phyloP scores from a whole-genome alignment of 108 stramenopile species.

The Aurantiochytrium sp. region DNA sequence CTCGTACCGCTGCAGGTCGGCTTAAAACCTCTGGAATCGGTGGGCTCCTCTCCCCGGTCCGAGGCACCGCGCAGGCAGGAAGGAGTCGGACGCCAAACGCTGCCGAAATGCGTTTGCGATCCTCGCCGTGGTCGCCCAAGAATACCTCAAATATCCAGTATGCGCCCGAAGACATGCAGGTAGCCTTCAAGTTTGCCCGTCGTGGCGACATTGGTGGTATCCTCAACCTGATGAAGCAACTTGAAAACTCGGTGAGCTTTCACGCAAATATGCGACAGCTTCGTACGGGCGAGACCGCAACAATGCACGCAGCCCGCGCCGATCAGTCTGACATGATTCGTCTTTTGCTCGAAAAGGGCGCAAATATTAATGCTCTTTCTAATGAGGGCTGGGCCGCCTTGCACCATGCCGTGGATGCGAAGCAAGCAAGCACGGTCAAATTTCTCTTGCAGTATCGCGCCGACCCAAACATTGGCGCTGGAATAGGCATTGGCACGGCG shows the following conservation, averaged over 20 bases:
- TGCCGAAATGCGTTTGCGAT: not conserved
- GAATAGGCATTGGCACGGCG: not conserved
- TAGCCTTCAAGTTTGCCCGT: not conserved
- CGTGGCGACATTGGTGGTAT: not conserved
- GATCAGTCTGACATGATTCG: not conserved
- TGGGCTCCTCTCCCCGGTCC: not conserved
- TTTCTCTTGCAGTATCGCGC: not conserved
- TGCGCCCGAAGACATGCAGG: not conserved
- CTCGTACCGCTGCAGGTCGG: not conserved
- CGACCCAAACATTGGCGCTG: not conserved
- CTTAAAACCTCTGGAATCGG: not conserved
- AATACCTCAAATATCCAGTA: not conserved
- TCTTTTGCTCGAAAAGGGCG: not conserved
- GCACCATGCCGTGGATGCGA: conserved; percentile 7
- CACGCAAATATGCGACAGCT: not conserved
- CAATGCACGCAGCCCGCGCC: not conserved
- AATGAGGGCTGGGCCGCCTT: conserved; percentile 10
- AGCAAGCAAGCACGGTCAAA: not conserved
- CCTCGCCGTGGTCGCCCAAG: not conserved
- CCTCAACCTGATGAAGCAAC: not conserved
- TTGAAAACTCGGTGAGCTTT: not conserved
- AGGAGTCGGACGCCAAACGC: not conserved
- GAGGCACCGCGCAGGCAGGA: not conserved
- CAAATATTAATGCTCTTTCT: not conserved
- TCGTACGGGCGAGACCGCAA: not conserved